Percentiles rank a stretch among this genome's conserved stretches.
phyloP scores from a whole-genome alignment of 257 asterid species.

The Solanum dulcamara region DNA sequence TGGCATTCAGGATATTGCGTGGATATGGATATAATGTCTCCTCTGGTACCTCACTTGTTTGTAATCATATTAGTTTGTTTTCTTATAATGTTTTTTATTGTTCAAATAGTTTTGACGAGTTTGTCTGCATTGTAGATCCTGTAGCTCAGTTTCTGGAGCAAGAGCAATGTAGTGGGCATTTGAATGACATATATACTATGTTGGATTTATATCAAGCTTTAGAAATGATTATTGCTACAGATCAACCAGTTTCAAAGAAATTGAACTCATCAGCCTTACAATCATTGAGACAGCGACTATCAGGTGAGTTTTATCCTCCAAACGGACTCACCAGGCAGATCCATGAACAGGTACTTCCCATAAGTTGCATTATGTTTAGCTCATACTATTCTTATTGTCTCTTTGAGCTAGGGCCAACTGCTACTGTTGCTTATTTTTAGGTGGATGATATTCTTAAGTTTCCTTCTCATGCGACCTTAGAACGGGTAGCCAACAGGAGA shows the following conservation, averaged over 20 bases:
- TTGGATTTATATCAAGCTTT: slow-evolving; percentile 68
- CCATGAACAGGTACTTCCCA: slow-evolving; percentile 40
- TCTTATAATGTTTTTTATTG: neutral
- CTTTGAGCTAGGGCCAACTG: neutral
- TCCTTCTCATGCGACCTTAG: slow-evolving; percentile 57
- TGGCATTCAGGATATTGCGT: slow-evolving; percentile 67
- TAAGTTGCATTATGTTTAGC: neutral
- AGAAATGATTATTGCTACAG: slow-evolving; percentile 36
- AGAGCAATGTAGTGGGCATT: slow-evolving; percentile 35
- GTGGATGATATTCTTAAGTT: slow-evolving; percentile 41
- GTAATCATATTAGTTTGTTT: neutral
- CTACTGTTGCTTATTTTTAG: slow-evolving; percentile 29
- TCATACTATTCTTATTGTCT: neutral
- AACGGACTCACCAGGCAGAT: slow-evolving; percentile 23
- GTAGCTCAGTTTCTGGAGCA: slow-evolving; percentile 26
- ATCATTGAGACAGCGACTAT: slow-evolving; percentile 31
- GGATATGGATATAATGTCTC: slow-evolving; percentile 56
- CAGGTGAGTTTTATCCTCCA: slow-evolving; percentile 16
- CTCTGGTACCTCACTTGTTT: slow-evolving; percentile 40
- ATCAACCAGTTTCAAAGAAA: slow-evolving; percentile 38
- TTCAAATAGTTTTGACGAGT: neutral
- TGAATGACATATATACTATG: slow-evolving; percentile 29
- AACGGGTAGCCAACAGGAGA: slow-evolving; percentile 47
- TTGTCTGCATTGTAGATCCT: slow-evolving; percentile 30
- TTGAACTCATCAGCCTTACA: slow-evolving; percentile 33